Evolutionary conservation across 2,329 filamentous ascomycete genomes (phyloP), one percentile per base, ranked within the genome.

Genomic region (Epichloe festucae): DNA sequence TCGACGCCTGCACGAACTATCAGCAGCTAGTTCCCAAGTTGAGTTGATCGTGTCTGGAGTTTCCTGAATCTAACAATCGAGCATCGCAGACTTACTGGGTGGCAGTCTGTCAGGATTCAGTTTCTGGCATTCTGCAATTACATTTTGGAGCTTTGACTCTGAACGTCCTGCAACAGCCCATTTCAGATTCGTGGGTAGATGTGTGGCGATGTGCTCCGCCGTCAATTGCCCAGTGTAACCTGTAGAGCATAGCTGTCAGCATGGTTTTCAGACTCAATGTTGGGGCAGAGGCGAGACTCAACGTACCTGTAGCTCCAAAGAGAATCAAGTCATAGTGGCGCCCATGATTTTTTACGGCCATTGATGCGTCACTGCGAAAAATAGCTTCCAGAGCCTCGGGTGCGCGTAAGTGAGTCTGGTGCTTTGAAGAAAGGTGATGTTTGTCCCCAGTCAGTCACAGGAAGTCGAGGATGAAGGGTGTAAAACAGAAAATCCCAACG

Each of bases 101-200:
- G 79, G 76, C 38, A 71, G 62, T 50, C 90, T 82, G 65, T 94
- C 82, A 2, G 82, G 73, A 63, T 86, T 86, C 53, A 85, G 61
- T 52, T 70, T 64, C 59, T 81, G 81, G 63, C 90, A 76, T 51
- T 87, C 80, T 49, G 81, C 72, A 7, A 82, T 79, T 11, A 96
- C 67, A 41, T 70, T 69, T 57, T 85, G 77, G 4, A 97, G 76
- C 66, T 95, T 95, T 47, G 74, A 71, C 47, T 76, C 71, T n/a
- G 87, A 90, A 27, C 90, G 85, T 34, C 90, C 90, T 45, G 89
- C 87, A 51, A 96, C 73, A 14, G 88, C 90, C 90, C 90, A 96
- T 71, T 81, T 89, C 55, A 95, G 67, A 63, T 88, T 79, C 17
- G 85, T 87, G 0, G 89, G 85, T 1, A 89, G 73, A 57, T 79